Base-by-base conservation (phyloP, 2,329 filamentous ascomycete species). In the Aureobasidium sp. region DNA sequence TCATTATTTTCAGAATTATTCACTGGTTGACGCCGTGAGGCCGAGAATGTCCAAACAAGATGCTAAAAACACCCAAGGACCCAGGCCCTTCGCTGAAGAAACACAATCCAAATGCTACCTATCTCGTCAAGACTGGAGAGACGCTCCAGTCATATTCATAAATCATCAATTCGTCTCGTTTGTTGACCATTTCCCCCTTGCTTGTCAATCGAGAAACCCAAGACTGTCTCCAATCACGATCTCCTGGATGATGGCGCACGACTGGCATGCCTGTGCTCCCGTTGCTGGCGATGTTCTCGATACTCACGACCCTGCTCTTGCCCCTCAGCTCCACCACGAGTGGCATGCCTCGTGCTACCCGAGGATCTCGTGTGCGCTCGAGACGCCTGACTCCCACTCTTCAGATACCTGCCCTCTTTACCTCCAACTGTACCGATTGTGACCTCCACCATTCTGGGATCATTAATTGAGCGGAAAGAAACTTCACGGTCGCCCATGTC, bases 281-380 rank as follows among this genome's bases (percentile, higher is more conserved):
- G 52, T 10, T 29, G 55, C 32, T 37, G 20, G 5, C 32, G 41
- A 36, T 43, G 51, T 26, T 55, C 51, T 9, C 37, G 6, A 43
- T 43, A 41, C 10, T 57, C 53, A 2, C 53, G 53, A 46, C 44
- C 34, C 15, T 59, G 55, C 34, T 59, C 43, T 39, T 48, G 29
- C 13, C 55, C 55, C n/a, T 60, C 57, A 20, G 57, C 57, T 1
- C 46, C 24, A 60, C 57, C 29, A 32, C 46, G 34, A 34, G 44
- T 13, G 26, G 57, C 46, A 32, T 43, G 57, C n/a, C 57, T 17
- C 6, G 37, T 37, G 6, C 57, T 51, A 5, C 57, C 57, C 47
- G 57, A 60, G 15, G 57, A 60, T 17, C 44, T 50, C 5, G 57
- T 60, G 43, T 24, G 44, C 26, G 44, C 56, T 13, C 43, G 41